phyloP scores from a whole-genome alignment of 306 rosid species.

The Malus sylvestris region DNA sequence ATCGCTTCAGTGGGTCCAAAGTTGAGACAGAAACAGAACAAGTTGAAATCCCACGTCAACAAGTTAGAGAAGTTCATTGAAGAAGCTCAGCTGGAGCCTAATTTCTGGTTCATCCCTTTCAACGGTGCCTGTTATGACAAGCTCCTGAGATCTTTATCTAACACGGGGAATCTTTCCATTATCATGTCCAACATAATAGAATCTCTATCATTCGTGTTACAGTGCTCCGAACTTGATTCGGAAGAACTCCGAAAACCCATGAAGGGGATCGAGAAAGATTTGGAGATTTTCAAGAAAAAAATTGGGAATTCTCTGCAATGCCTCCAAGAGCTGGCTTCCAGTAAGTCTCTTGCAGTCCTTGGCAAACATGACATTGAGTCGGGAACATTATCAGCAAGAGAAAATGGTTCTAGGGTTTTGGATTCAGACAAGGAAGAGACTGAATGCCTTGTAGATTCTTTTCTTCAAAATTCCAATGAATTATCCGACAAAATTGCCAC shows the following conservation, averaged over 20 bases:
- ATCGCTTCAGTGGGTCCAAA: slow-evolving; percentile 14
- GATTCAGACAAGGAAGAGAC: slow-evolving; percentile 28
- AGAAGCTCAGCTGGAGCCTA: slow-evolving; percentile 74
- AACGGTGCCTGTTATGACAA: slow-evolving; percentile 38
- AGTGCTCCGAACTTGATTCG: background rate
- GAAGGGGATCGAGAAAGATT: slow-evolving; percentile 24
- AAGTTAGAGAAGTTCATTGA: slow-evolving; percentile 34
- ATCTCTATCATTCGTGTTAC: slow-evolving; percentile 22
- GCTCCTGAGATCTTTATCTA: slow-evolving; percentile 46
- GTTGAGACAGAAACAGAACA: slow-evolving; percentile 27
- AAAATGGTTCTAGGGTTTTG: slow-evolving; percentile 6
- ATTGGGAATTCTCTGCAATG: slow-evolving; percentile 23
- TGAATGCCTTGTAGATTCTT: slow-evolving; percentile 35
- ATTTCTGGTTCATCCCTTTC: slow-evolving; percentile 72
- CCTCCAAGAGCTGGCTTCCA: slow-evolving; percentile 29
- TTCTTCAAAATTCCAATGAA: slow-evolving; percentile 38
- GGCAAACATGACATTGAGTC: slow-evolving; percentile 36
- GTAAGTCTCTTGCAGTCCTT: slow-evolving; percentile 22
- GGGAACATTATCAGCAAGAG: slow-evolving; percentile 27
- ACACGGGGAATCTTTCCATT: slow-evolving; percentile 28
- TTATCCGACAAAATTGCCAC: slow-evolving; percentile 20
- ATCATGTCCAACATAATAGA: slow-evolving; percentile 37
- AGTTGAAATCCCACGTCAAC: slow-evolving; percentile 30
- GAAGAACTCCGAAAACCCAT: slow-evolving; percentile 20
- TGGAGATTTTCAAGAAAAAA: slow-evolving; percentile 33